Evolutionary conservation across 2,329 filamentous ascomycete genomes (phyloP), one percentile per base, ranked within the genome.

Genomic region (Fusarium coffeatum): DNA sequence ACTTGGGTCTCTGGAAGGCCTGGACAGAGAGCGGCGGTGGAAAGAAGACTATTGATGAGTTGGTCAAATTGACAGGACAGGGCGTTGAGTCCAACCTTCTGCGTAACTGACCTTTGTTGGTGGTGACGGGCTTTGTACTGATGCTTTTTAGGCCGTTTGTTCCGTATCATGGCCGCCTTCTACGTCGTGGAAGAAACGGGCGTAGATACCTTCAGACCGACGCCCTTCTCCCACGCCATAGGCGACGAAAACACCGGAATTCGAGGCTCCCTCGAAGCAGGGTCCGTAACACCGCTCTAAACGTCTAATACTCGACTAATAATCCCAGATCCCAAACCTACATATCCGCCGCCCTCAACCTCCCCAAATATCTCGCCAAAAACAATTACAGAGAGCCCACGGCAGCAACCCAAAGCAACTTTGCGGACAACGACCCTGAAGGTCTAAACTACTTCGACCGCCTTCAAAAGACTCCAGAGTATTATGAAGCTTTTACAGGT

Each of bases 181-280:
- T 57, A 68, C 13, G 57, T 72, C 2, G 66, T 72, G 0, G 57
- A 72, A 8, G 70, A 70, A 16, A 70, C 46, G 30, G 30, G 4
- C 5, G 51, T 53, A 22, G 69, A 72, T 10, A 72, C 48, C 0
- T 72, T 70, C 55, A 68, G 66, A 16, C 63, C 70, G 1, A 70
- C 66, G 5, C 66, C 63, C 0, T 72, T 72, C 23, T 72, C 70
- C 0, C n/a, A 34, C 0, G 66, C 63, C 3, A 72, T 72, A 30
- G 70, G 70, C 3, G 69, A 72, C 8, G 66, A 72, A 28, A 69
- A 23, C 5, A 70, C 59, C n/a, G 72, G 67, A 11, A 69, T 72
- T 20, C 30, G 63, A 57, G 69, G 55, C 2, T 72, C 66, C 0
- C 51, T 72, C 10, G 42, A 72, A 25, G 69, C 66, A 54, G 66